phyloP scores from a whole-genome alignment of 169 alveolate genomes.

The Blepharisma undulans region DNA sequence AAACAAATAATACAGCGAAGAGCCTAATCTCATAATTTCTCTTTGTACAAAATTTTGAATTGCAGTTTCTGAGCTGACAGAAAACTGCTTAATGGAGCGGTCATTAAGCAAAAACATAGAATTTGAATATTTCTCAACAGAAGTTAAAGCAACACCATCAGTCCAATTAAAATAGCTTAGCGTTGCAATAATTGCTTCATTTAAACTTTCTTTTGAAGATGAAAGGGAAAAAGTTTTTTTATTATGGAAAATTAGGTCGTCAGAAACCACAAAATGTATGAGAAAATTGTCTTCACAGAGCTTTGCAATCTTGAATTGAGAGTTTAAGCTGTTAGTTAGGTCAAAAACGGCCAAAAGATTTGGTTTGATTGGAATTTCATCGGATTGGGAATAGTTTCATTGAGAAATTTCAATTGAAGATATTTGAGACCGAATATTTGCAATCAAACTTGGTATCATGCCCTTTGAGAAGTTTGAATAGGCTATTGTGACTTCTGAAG shows the following conservation, averaged over 20 bases:
- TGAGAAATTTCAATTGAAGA: background rate
- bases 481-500: background rate
- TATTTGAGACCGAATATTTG: background rate
- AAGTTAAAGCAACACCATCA: background rate
- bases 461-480: background rate
- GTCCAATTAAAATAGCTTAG: background rate
- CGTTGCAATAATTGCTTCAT: background rate
- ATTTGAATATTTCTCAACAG: background rate
- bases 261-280: background rate
- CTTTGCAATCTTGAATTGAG: background rate
- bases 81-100: background rate
- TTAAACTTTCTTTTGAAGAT: background rate
- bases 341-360: background rate
- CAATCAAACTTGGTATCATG: background rate
- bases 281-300: background rate
- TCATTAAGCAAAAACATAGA: background rate
- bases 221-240: background rate
- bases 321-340: background rate
- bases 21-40: background rate
- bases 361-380: background rate
- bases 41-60: background rate
- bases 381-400: background rate
- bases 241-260: background rate
- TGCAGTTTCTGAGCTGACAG: background rate
- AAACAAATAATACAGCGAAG: background rate